Evolutionary conservation across 2,329 filamentous ascomycete species (phyloP), one percentile per base, ranked within the genome.

Genomic region (Ilyonectria robusta): DNA sequence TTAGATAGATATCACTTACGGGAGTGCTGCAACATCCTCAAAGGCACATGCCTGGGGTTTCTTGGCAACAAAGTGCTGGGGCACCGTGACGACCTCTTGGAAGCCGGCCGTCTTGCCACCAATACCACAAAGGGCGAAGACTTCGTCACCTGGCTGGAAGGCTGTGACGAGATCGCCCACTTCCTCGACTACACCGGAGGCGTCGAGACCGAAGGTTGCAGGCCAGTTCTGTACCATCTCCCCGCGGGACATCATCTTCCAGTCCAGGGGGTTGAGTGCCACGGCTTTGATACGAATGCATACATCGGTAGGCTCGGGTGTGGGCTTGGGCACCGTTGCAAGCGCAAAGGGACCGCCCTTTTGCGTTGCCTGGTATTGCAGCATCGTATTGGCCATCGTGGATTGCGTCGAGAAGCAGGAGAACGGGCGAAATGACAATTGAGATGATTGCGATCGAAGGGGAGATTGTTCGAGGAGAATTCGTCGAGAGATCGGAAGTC

Each of bases 71-170:
- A 67, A 65, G 56, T 71, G 65, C 59, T 71, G 62, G 33, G 69
- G 69, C 47, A 74, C 70, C 19, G 70, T 72, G 7, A 62, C 70
- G 11, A 72, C 42, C 26, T 69, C 71, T 31, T 72, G 71, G 66
- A 72, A 72, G 21, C 63, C 67, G 10, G 71, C 71, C 0, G 63
- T 35, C 48, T 65, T 70, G n/a, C 67, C 71, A 4, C 71, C 70
- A 40, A 73, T 69, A 11, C 70, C 72, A 23, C 65, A 66, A 15
- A 72, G 60, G 15, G 59, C 62, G 50, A 74, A 68, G 17, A 86
- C 84, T 50, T 84, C 78, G 68, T 86, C 84, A 15, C 84, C 84
- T 0, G 71, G 65, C 31, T 65, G 50, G 42, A 75, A 74, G 19
- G 47, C 59, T 1, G 60, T 62, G 15, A 75, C 72, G 6, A 65